phyloP scores from a whole-genome alignment of 495 filamentous ascomycete genomes.

The Darksidea phi region DNA sequence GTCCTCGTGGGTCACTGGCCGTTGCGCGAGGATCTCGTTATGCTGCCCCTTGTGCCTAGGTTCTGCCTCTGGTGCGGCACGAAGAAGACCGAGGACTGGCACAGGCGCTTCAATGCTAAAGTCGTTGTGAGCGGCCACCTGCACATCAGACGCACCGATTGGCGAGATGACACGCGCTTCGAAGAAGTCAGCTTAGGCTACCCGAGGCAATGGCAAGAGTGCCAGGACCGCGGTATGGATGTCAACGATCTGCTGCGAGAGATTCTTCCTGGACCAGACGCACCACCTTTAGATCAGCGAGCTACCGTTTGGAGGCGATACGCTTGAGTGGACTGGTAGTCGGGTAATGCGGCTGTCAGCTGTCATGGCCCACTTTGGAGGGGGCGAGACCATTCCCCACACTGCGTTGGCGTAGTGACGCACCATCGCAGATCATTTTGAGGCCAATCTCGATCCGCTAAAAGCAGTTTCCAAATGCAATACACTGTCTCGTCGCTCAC shows the following conservation, averaged over 20 bases:
- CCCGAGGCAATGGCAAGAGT: slow-evolving; percentile 45
- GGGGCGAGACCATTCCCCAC: too few species aligned
- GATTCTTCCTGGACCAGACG: slow-evolving; percentile 40
- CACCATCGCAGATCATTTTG: too few species aligned
- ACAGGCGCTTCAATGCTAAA: slow-evolving; percentile 41
- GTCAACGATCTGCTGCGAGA: slow-evolving; percentile 44
- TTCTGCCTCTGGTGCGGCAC: slow-evolving; percentile 46
- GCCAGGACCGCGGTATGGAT: slow-evolving; percentile 39
- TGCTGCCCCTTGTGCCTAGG: slow-evolving; percentile 39
- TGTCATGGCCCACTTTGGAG: too few species aligned
- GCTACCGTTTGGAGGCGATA: slow-evolving; percentile 31
- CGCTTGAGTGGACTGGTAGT: slow-evolving; percentile 7
- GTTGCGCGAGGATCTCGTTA: slow-evolving; percentile 44
- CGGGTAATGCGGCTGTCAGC: too few species aligned
- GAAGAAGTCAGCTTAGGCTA: slow-evolving; percentile 45
- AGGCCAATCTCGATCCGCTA: too few species aligned
- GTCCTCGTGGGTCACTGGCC: slow-evolving; percentile 46
- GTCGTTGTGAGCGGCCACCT: slow-evolving; percentile 46
- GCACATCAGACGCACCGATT: slow-evolving; percentile 45
- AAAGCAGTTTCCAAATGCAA: too few species aligned
- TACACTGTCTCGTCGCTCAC: too few species aligned
- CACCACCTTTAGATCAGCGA: slow-evolving; percentile 19
- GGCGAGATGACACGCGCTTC: slow-evolving; percentile 43
- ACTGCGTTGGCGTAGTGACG: too few species aligned
- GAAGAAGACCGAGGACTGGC: slow-evolving; percentile 45